Evolutionary conservation across 768 basidiomycete genomes (phyloP).

Genomic region (Peribolospora baueri): DNA sequence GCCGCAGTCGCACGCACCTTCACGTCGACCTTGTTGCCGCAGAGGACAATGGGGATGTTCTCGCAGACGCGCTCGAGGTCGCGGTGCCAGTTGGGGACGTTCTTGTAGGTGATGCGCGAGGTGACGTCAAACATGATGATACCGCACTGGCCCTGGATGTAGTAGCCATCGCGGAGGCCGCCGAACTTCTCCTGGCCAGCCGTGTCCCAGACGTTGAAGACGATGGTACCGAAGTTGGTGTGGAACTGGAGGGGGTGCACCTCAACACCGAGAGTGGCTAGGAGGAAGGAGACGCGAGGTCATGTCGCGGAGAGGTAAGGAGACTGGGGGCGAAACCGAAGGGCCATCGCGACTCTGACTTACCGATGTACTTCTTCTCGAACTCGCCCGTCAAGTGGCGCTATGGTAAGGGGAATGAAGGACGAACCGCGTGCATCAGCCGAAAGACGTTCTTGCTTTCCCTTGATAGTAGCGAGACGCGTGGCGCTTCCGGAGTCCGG

Average conservation of each 20-base stretch:
- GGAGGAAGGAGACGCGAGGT: neutral
- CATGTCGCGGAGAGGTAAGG: neutral
- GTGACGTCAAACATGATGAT: slow-evolving; percentile 99
- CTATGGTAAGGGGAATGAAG: slow-evolving; percentile 20
- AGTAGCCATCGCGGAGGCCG: slow-evolving; percentile 88
- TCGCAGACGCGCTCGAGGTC: slow-evolving; percentile 95
- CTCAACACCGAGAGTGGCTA: slow-evolving; percentile 98
- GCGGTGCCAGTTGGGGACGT: slow-evolving; percentile 99
- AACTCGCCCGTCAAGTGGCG: slow-evolving; percentile 99
- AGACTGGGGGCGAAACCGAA: neutral
- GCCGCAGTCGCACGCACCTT: slow-evolving; percentile 35
- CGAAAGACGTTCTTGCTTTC: no score
- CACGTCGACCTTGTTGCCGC: slow-evolving; percentile 99
- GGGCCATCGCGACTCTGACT: neutral
- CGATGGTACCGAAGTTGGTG: slow-evolving; percentile 96
- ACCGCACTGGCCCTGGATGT: slow-evolving; percentile 93
- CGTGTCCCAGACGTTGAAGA: slow-evolving; percentile 99
- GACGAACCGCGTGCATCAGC: no score
- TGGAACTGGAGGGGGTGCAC: slow-evolving; percentile 88
- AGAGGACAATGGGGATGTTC: slow-evolving; percentile 96
- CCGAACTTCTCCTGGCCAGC: slow-evolving; percentile 99
- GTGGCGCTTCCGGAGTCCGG: neutral
- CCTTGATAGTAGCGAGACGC: no score
- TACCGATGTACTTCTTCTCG: slow-evolving; percentile 57
- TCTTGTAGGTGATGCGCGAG: slow-evolving; percentile 99